Base-by-base conservation (phyloP, 129 eudicot species). In the Apium graveolens region DNA sequence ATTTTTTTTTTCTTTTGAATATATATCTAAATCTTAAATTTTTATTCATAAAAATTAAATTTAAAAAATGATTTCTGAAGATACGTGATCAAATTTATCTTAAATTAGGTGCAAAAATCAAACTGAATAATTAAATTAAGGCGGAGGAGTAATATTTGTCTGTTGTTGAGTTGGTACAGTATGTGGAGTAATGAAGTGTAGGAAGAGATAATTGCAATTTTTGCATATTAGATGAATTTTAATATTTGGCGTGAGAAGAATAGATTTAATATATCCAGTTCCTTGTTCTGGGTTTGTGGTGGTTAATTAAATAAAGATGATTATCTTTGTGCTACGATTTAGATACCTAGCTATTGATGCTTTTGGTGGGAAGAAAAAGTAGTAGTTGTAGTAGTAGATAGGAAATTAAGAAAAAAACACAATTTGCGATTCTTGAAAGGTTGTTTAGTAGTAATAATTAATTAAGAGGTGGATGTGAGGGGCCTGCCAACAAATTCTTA, bases 391-490 rank as follows among this genome's bases (percentile, higher is more conserved):
- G 5, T 16, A 62, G 44, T 62, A 75, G 69, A 81, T 18, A 17
- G 66, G 44, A 78, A 62, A 78, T 41, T 41, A 41, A 41, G 44
- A 32, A 72, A 73, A 11, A 32, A 72, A 73, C 29, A 37, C 49
- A 73, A 80, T 73, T 35, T 77, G 68, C 78, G 85, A 82, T 49
- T 82, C 70, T 76, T 87, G 81, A 34, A 76, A 55, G 84, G 72
- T 84, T 73, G 78, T 80, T 81, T 76, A 73, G 70, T 53, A 69
- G 79, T 77, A 83, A 71, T 60, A 75, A 41, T 41, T 41, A 41
- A 41, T 41, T 41, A 69, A 81, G 53, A 81, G 87, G 92, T 92
- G 90, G 97, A 91, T 90, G 83, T 41, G 71, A 86, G 80, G 93
- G 92, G 90, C 41, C 87, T 84, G 37, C 73, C 78, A 37, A 26